Evolutionary conservation across 179 eudicot genomes (phyloP).

Genomic region (Camellia oleifera): DNA sequence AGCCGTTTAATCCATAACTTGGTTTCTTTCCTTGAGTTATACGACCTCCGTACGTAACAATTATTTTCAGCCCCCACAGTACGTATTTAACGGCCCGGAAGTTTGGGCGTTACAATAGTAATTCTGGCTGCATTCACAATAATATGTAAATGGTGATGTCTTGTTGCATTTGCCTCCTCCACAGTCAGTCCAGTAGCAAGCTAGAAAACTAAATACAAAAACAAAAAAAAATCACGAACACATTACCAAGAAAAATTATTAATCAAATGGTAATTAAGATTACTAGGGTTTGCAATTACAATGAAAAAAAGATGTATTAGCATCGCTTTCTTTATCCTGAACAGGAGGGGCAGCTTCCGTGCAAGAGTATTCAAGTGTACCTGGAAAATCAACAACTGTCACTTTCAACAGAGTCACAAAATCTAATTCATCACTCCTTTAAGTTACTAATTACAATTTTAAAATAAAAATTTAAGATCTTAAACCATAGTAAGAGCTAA

Average conservation of each 20-base stretch:
- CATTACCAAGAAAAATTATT: neutral
- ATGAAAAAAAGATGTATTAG: slow-evolving; percentile 28
- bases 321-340: slow-evolving; percentile 17
- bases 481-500: neutral
- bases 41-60: too few species aligned
- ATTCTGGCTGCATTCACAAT: slow-evolving; percentile 28
- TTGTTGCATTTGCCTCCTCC: slow-evolving; percentile 45
- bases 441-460: neutral
- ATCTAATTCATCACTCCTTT: neutral
- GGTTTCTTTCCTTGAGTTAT: too few species aligned
- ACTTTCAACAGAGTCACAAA: neutral
- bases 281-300: slow-evolving; percentile 23
- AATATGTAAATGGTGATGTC: slow-evolving; percentile 32
- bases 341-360: slow-evolving; percentile 29
- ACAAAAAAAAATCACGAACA: neutral
- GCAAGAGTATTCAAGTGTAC: slow-evolving; percentile 30
- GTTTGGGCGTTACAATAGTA: slow-evolving; percentile 8
- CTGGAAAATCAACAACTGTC: slow-evolving; percentile 21
- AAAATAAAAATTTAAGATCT: neutral
- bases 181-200: slow-evolving; percentile 47
- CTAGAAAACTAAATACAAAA: slow-evolving; percentile 17
- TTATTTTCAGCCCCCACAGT: too few species aligned
- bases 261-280: neutral
- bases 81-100: too few species aligned
- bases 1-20: too few species aligned